Evolutionary conservation across 139 green algal genomes (phyloP).

Genomic region (Coelastrella sp.): DNA sequence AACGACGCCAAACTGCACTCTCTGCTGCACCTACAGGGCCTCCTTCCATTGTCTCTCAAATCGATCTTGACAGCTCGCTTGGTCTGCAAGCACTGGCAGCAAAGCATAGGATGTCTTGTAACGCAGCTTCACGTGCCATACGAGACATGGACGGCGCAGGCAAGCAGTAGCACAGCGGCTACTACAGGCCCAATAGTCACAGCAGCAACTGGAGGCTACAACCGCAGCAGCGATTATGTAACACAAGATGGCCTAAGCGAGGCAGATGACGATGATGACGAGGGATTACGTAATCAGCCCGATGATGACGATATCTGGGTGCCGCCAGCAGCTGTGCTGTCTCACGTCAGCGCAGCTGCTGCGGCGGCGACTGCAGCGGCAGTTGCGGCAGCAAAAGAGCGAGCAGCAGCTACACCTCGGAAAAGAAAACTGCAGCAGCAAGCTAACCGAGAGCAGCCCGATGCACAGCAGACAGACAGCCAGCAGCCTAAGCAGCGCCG

Average conservation of each 20-base stretch:
- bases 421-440: slow-evolving; percentile 9
- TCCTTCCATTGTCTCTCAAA: neutral
- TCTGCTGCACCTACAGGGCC: neutral
- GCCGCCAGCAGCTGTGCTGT: neutral
- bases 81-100: neutral
- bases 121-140: neutral
- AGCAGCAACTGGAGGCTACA: neutral
- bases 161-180: neutral
- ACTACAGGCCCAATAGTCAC: neutral
- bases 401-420: neutral
- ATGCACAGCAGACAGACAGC: too few relatives aligned
- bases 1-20: neutral
- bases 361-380: neutral
- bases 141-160: neutral
- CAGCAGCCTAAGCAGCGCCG: neutral
- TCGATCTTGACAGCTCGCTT: neutral
- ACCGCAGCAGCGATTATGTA: neutral
- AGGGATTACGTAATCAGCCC: neutral
- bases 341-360: neutral
- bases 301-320: neutral
- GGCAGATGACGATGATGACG: neutral
- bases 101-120: neutral
- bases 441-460: neutral
- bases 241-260: neutral
- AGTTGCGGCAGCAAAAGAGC: neutral